phyloP scores from a whole-genome alignment of 1,139 yeast genomes.

The Candida smagusa region DNA sequence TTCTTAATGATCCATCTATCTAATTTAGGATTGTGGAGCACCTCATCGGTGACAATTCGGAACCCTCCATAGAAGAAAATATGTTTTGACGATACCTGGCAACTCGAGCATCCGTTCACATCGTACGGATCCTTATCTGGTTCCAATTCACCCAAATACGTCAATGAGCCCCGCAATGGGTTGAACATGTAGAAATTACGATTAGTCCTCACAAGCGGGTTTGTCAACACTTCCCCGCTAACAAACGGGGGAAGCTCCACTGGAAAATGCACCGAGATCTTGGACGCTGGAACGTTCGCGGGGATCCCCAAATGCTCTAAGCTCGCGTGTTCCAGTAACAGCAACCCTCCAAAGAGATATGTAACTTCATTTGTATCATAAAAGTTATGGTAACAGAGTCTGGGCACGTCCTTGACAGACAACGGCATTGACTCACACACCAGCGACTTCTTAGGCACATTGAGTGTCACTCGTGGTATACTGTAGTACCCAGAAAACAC shows the following conservation, averaged over 20 bases:
- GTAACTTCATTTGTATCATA: slow-evolving; percentile 31
- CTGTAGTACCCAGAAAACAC: slow-evolving; percentile 31
- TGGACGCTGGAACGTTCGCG: slow-evolving; percentile 23
- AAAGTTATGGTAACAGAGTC: slow-evolving; percentile 34
- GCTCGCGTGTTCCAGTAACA: slow-evolving; percentile 15
- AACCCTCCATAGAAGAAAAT: slow-evolving; percentile 45
- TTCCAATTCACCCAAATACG: slow-evolving; percentile 25
- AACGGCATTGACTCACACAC: slow-evolving; percentile 4
- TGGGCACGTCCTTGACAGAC: slow-evolving; percentile 20
- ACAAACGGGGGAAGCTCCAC: slow-evolving; percentile 42
- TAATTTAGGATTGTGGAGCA: slow-evolving; percentile 18
- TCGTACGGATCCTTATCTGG: slow-evolving; percentile 26
- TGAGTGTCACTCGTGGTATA: slow-evolving; percentile 27
- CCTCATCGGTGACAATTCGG: slow-evolving; percentile 23
- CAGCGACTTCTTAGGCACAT: slow-evolving; percentile 15
- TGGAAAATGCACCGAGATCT: slow-evolving; percentile 38
- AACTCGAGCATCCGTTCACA: slow-evolving; percentile 26
- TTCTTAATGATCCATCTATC: slow-evolving; percentile 40
- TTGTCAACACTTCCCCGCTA: slow-evolving; percentile 30
- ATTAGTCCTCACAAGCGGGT: slow-evolving; percentile 34
- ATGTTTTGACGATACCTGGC: slow-evolving; percentile 34
- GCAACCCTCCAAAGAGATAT: slow-evolving; percentile 40
- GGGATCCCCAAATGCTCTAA: slow-evolving; percentile 38
- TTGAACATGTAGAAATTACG: slow-evolving; percentile 27
- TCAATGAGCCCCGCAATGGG: slow-evolving; percentile 32